Base-by-base conservation (phyloP, 148 eudicot species). In the Chenopodium quinoa region DNA sequence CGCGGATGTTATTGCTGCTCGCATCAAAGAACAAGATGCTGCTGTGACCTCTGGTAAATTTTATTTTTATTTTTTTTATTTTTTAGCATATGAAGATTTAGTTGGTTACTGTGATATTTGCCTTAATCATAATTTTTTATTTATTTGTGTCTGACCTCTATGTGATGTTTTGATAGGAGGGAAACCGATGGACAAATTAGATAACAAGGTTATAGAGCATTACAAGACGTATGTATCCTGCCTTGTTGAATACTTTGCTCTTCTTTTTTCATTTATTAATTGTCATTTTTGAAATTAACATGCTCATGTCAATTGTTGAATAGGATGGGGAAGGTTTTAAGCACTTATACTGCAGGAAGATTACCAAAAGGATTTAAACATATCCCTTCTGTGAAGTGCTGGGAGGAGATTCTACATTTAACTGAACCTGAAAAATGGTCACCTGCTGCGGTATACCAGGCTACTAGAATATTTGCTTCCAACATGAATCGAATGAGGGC, bases 371-470 rank as follows among this genome's bases (percentile, higher is more conserved):
- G 95, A 67, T 90, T 96, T 64, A 90, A 87, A 83, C 91, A 84
- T 87, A 91, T 96, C 68, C 92, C 97, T 75, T 82, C 93, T 5
- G 37, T 86, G 75, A 85, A 85, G 76, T 83, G 74, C 78, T 96
- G 99, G 99, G 97, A 93, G 85, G 99, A 96, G 82, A 84, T 92
- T 9, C 75, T 96, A 72, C 90, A 93, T 78, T 71, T 93, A 81
- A 93, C 99, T 62, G 99, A 96, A 84, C 99, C 99, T 66, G 93
- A 93, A 79, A 93, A 91, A 80, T 96, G 99, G 99, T 93, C 98
- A 16, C 89, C 98, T 27, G 87, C 86, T 86, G 99, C 97, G 2
- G 88, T 93, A 87, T 91, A 75, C 76, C 97, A 93, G 85, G 97
- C 97, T 78, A 96, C 99, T 67, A 93, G 95, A 86, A 90, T 96